phyloP scores from a whole-genome alignment of 2,329 filamentous ascomycete genomes.

The Bipolaris zeicola region DNA sequence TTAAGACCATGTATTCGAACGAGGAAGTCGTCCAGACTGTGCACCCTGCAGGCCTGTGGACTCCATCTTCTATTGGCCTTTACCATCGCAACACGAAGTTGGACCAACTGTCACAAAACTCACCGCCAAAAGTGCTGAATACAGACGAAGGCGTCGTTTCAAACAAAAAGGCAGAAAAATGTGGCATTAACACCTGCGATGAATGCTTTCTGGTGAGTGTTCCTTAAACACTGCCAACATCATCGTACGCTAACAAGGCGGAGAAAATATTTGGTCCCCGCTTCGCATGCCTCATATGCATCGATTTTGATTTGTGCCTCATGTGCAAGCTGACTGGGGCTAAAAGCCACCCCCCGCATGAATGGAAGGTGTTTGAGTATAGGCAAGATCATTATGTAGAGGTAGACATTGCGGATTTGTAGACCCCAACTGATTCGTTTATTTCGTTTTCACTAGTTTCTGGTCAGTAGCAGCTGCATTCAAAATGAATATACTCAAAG shows the following conservation, averaged over 20 bases:
- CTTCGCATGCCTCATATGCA: background rate
- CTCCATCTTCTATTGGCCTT: background rate
- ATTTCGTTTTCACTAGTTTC: too few relatives aligned
- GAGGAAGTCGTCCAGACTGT: background rate
- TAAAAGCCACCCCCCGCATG: background rate
- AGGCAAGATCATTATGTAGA: background rate
- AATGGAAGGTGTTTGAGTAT: background rate
- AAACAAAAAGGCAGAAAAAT: background rate
- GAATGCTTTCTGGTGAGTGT: background rate
- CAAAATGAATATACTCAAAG: background rate
- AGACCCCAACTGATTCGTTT: background rate
- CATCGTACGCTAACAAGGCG: background rate
- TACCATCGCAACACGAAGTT: background rate
- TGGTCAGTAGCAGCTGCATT: background rate
- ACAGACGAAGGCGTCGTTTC: background rate
- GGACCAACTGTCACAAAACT: background rate
- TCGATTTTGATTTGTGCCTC: background rate
- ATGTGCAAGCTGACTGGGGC: background rate
- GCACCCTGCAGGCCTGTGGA: background rate
- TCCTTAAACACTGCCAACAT: background rate
- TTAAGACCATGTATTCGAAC: background rate
- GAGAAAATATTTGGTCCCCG: background rate
- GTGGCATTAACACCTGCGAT: background rate
- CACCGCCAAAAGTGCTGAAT: background rate
- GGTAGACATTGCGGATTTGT: background rate